These are phyloP conservation scores for Solanum virginianum DNA, from an alignment of 257 asterid species.

Conservation along the genomic window DNA sequence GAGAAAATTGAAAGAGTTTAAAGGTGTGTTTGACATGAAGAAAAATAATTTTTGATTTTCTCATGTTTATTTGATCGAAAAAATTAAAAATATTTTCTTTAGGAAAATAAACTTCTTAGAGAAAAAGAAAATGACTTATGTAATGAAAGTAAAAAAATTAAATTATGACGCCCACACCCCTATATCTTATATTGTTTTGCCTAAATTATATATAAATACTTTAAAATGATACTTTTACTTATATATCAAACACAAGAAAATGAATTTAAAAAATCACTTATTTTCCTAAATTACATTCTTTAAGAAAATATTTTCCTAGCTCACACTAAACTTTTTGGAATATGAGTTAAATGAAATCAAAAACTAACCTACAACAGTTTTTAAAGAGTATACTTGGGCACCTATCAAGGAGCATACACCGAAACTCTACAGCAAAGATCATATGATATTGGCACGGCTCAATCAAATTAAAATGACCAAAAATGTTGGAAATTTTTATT, in stretches of 20 bases:
- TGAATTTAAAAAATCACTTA: background rate
- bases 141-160: too few species aligned
- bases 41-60: background rate
- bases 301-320: too few species aligned
- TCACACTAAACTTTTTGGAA: background rate
- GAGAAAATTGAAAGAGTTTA: background rate
- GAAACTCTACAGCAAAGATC: background rate
- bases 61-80: background rate
- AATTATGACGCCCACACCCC: background rate
- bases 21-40: background rate
- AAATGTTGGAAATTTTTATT: background rate
- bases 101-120: too few species aligned
- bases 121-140: too few species aligned
- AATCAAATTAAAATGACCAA: slow-evolving; percentile 36
- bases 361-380: background rate
- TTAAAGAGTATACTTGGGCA: background rate
- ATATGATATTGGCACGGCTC: slow-evolving; percentile 66
- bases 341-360: background rate
- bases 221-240: too few species aligned
- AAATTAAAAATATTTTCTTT: too few species aligned
- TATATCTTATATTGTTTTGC: too few species aligned
- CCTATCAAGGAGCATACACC: background rate
- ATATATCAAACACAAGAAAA: too few species aligned
- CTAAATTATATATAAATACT: too few species aligned
- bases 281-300: too few species aligned